Conservation (phyloP, 345 rosid genomes). For the Erucastrum elatum region DNA sequence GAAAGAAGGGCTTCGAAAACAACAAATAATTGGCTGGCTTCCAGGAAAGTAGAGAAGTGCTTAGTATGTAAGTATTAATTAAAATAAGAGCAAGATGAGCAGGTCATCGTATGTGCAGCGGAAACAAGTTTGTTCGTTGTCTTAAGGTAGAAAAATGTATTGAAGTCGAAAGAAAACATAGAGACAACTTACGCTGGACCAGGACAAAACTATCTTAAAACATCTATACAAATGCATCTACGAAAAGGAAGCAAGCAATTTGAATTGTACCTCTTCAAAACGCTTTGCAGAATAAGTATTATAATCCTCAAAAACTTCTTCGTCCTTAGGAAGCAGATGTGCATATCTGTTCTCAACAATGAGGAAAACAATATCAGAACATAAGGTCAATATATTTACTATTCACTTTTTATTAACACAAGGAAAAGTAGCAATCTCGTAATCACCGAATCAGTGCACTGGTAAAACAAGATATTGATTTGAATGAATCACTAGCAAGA, state of each 20-base stretch:
- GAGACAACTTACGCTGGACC: constrained; percentile 10
- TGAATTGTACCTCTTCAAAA: constrained; percentile 76
- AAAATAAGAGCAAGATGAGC: not conserved
- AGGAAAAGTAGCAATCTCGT: constrained; percentile 7
- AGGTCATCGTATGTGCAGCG: constrained; percentile 7
- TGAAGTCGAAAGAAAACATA: not conserved
- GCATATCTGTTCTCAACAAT: constrained; percentile 59
- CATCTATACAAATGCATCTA: constrained; percentile 15
- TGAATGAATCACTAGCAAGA: not conserved
- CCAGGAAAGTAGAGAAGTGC: constrained; percentile 5
- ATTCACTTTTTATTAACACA: constrained; percentile 18
- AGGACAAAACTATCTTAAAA: constrained; percentile 18
- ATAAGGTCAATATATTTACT: constrained; percentile 2
- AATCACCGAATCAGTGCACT: constrained; percentile 20
- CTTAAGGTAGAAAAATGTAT: not conserved
- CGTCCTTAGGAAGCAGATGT: constrained; percentile 93
- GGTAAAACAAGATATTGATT: not conserved
- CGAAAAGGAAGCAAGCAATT: not conserved
- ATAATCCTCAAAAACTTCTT: constrained; percentile 86
- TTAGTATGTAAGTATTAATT: not conserved
- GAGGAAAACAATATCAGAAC: constrained; percentile 15
- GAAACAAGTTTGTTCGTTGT: constrained; percentile 15
- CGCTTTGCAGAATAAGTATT: constrained; percentile 64
- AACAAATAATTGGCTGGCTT: constrained; percentile 18
- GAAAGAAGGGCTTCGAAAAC: constrained; percentile 20